Evolutionary conservation across 1,139 yeast genomes (phyloP).

Genomic region (Candida frijolesensis): DNA sequence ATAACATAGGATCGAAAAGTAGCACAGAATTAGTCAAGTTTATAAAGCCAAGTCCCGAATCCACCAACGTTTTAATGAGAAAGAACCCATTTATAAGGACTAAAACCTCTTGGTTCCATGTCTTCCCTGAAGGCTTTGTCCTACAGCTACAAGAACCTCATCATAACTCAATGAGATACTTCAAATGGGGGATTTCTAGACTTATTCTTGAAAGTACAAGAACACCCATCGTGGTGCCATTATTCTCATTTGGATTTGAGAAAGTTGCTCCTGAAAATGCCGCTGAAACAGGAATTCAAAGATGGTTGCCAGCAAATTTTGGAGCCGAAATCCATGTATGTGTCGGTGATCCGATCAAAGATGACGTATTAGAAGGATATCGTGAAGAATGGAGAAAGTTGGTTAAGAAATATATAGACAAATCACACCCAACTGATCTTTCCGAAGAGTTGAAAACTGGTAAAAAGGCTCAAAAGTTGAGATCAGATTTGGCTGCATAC

Average conservation of each 20-base stretch:
- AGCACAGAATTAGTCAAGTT: constrained; percentile 23
- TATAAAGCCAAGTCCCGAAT: constrained; percentile 32
- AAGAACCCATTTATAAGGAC: constrained; percentile 53
- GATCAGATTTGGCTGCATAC: constrained; percentile 72
- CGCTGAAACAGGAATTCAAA: constrained; percentile 52
- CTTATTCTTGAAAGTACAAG: constrained; percentile 77
- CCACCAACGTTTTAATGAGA: constrained; percentile 37
- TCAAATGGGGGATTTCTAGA: constrained; percentile 94
- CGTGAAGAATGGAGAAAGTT: constrained; percentile 69
- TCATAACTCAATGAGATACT: constrained; percentile 84
- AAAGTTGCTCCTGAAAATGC: constrained; percentile 80
- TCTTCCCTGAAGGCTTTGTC: constrained; percentile 94
- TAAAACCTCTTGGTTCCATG: constrained; percentile 87
- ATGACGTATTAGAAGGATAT: constrained; percentile 56
- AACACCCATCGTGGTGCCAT: constrained; percentile 89
- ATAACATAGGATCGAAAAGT: constrained; percentile 16
- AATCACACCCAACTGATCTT: constrained; percentile 56
- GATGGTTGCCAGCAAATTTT: constrained; percentile 64
- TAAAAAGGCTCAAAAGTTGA: constrained; percentile 57
- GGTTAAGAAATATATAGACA: constrained; percentile 55
- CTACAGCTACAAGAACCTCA: constrained; percentile 81
- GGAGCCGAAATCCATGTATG: constrained; percentile 71
- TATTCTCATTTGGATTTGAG: constrained; percentile 85
- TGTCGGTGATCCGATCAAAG: constrained; percentile 74
- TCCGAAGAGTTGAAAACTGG: constrained; percentile 66